Conservation (phyloP, 2,329 filamentous ascomycete genomes). For the Fusarium cyanostomum region DNA sequence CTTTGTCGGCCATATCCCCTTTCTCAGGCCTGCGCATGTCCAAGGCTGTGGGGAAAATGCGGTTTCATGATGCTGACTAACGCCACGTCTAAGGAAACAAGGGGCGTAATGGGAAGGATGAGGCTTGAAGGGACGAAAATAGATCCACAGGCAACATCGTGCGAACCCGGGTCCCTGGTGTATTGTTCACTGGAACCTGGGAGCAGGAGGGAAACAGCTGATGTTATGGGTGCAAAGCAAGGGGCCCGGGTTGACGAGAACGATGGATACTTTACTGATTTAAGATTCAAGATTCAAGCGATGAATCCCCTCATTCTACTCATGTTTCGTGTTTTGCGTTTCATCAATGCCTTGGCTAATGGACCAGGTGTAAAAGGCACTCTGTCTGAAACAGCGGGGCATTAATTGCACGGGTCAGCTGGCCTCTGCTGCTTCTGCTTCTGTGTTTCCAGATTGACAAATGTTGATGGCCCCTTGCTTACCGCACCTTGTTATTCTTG, state of each 20-base stretch:
- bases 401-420: conserved; percentile 6
- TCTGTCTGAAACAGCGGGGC: conserved; percentile 42
- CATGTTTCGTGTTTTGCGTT: conserved; percentile 39
- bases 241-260: background rate
- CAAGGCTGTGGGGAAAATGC: conserved; percentile 29
- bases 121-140: conserved; percentile 14
- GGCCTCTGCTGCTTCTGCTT: conserved; percentile 25
- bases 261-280: background rate
- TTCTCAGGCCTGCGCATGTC: conserved; percentile 26
- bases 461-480: conserved; percentile 10
- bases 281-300: conserved; percentile 7
- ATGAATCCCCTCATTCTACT: conserved; percentile 21
- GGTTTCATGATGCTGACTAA: conserved; percentile 38
- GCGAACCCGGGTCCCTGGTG: background rate
- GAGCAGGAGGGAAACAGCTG: background rate
- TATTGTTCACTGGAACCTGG: background rate
- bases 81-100: conserved; percentile 16
- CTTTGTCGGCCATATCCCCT: conserved; percentile 1
- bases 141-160: background rate
- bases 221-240: background rate
- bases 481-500: background rate
- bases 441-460: background rate
- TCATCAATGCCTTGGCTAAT: conserved; percentile 35
- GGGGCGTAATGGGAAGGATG: background rate
- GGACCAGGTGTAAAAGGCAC: conserved; percentile 16